Conservation (phyloP, 2,329 filamentous ascomycete genomes). For the Botrytis byssoidea region DNA sequence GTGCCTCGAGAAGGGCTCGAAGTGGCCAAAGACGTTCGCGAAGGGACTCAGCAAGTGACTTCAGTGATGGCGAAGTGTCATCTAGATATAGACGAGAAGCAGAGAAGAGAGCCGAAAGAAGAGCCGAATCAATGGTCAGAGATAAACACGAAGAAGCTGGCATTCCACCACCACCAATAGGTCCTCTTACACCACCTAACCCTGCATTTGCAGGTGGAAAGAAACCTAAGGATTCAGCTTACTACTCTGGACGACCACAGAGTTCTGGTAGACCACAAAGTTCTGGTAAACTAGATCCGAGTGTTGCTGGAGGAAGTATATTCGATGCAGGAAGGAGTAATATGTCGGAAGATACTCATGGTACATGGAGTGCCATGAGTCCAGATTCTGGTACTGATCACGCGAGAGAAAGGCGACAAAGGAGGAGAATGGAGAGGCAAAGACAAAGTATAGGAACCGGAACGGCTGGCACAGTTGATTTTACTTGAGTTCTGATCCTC, state of each 20-base stretch:
- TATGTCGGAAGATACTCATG: conserved; percentile 36
- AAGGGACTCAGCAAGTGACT: conserved; percentile 53
- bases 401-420: conserved; percentile 52
- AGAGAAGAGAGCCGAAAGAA: conserved; percentile 40
- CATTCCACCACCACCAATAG: conserved; percentile 35
- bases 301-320: conserved; percentile 27
- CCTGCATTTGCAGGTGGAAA: conserved; percentile 55
- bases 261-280: conserved; percentile 31
- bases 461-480: conserved; percentile 16
- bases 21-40: conserved; percentile 43
- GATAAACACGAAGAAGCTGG: conserved; percentile 40
- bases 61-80: conserved; percentile 56
- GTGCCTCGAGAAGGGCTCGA: conserved; percentile 35
- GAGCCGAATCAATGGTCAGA: conserved; percentile 30
- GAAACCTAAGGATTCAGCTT: conserved; percentile 59
- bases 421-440: conserved; percentile 55
- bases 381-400: conserved; percentile 34
- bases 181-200: conserved; percentile 53
- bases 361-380: conserved; percentile 39
- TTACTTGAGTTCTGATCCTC: conserved; percentile 1
- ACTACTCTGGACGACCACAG: conserved; percentile 53
- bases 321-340: conserved; percentile 27
- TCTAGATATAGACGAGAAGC: conserved; percentile 54
- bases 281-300: conserved; percentile 25
- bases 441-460: conserved; percentile 35